Conservation (phyloP, 1,284 basidiomycete species). For the Naganishia sp. region DNA sequence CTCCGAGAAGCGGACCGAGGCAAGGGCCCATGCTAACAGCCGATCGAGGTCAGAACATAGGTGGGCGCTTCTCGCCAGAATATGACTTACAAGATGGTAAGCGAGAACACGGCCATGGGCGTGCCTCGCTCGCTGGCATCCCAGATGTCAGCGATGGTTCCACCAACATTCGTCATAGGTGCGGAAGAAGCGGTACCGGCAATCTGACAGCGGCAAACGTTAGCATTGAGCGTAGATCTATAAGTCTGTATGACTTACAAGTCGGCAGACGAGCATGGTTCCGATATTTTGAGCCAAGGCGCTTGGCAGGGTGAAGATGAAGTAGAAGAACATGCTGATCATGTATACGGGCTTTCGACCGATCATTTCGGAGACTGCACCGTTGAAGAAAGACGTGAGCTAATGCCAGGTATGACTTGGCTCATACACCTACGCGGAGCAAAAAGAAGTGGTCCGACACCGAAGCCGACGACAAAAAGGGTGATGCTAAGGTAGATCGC, state of each 20-base stretch:
- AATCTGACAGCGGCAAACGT: slow-evolving; percentile 35
- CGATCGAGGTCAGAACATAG: slow-evolving; percentile 34
- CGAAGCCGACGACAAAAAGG: slow-evolving; percentile 57
- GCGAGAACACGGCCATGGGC: slow-evolving; percentile 55
- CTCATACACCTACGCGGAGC: slow-evolving; percentile 44
- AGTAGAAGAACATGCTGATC: slow-evolving; percentile 53
- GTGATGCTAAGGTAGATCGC: slow-evolving; percentile 53
- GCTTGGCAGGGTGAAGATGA: slow-evolving; percentile 53
- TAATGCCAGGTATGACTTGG: no score
- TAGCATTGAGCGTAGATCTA: neutral
- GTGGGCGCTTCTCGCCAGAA: neutral
- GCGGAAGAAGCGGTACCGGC: slow-evolving; percentile 55
- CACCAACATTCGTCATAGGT: slow-evolving; percentile 57
- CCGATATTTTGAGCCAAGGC: slow-evolving; percentile 55
- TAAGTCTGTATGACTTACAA: slow-evolving; percentile 35
- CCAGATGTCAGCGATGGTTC: slow-evolving; percentile 56
- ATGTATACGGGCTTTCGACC: slow-evolving; percentile 53
- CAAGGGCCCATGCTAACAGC: slow-evolving; percentile 54
- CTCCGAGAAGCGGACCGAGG: slow-evolving; percentile 52
- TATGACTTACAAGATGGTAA: slow-evolving; percentile 20
- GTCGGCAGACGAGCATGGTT: slow-evolving; percentile 55
- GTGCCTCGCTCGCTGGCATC: slow-evolving; percentile 53
- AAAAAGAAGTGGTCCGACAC: slow-evolving; percentile 53
- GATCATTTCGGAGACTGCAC: slow-evolving; percentile 47
- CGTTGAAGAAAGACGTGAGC: slow-evolving; percentile 28